Percentiles rank a stretch among this genome's conserved stretches.
These are phyloP conservation scores for Pyrenochaeta sp. DNA, from an alignment of 2,329 filamentous ascomycete genomes.

Conservation along the genomic window DNA sequence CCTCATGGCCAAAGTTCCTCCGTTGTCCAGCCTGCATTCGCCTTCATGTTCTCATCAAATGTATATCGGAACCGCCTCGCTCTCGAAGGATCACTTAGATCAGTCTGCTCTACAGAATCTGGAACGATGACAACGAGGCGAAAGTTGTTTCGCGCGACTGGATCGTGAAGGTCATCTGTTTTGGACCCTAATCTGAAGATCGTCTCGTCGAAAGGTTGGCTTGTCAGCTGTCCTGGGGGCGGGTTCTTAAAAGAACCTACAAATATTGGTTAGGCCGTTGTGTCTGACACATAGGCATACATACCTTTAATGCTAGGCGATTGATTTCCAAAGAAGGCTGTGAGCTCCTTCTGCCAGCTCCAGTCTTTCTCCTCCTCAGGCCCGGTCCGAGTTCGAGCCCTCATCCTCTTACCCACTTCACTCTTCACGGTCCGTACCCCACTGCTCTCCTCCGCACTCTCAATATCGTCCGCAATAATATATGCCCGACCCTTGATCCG, in stretches of 20 bases:
- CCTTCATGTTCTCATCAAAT: conserved; percentile 56
- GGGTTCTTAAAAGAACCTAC: conserved; percentile 70
- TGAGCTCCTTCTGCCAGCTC: conserved; percentile 82
- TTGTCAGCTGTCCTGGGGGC: conserved; percentile 58
- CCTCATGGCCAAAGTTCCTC: conserved; percentile 52
- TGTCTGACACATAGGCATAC: no score
- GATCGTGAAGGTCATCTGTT: conserved; percentile 75
- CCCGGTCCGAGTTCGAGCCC: conserved; percentile 58
- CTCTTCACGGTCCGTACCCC: conserved; percentile 67
- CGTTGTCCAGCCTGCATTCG: conserved; percentile 65
- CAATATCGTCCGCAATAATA: conserved; percentile 75
- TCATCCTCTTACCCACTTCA: conserved; percentile 70
- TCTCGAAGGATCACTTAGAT: conserved; percentile 72
- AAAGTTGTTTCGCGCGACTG: conserved; percentile 77
- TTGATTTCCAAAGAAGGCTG: conserved; percentile 89
- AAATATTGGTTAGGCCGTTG: background rate
- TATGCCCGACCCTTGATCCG: conserved; percentile 79
- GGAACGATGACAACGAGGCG: conserved; percentile 87
- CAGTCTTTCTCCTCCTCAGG: conserved; percentile 62
- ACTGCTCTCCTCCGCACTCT: conserved; percentile 61
- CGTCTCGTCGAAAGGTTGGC: conserved; percentile 55
- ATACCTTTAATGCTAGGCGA: conserved; percentile 75
- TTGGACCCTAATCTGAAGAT: conserved; percentile 65
- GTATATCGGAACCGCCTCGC: conserved; percentile 73
- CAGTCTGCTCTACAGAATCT: conserved; percentile 77